Percentiles rank a stretch among this genome's conserved stretches.
phyloP scores from a whole-genome alignment of 257 asterid species.

The Fraxinus anomala region DNA sequence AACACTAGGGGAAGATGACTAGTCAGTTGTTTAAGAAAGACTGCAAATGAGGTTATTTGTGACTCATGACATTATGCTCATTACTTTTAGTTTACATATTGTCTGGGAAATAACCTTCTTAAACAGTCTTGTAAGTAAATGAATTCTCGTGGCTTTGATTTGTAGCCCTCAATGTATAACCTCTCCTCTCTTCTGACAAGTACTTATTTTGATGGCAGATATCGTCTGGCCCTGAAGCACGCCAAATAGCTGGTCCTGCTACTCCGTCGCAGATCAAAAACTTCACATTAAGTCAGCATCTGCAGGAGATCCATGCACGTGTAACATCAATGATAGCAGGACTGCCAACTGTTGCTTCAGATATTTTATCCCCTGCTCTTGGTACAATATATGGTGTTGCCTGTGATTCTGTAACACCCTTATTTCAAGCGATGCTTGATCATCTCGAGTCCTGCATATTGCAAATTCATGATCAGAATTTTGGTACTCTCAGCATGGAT shows the following conservation, averaged over 20 bases:
- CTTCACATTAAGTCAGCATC: slow-evolving; percentile 81
- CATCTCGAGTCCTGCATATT: slow-evolving; percentile 83
- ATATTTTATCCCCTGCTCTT: slow-evolving; percentile 76
- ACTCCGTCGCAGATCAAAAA: slow-evolving; percentile 84
- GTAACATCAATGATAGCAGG: slow-evolving; percentile 58
- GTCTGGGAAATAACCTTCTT: not conserved
- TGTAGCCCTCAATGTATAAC: not conserved
- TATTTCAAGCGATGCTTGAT: slow-evolving; percentile 92
- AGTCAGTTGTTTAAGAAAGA: not conserved
- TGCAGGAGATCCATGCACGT: slow-evolving; percentile 85
- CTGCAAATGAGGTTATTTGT: not conserved
- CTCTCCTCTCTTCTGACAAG: not conserved
- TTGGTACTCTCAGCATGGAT: slow-evolving; percentile 71
- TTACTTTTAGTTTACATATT: too few species aligned
- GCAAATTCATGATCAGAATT: slow-evolving; percentile 91
- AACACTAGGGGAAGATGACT: not conserved
- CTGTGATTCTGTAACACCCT: slow-evolving; percentile 83
- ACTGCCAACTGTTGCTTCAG: slow-evolving; percentile 74
- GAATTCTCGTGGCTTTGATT: not conserved
- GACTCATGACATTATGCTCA: not conserved
- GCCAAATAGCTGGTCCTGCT: slow-evolving; percentile 89
- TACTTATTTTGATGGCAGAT: slow-evolving; percentile 48
- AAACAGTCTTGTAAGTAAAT: not conserved
- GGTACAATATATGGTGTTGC: slow-evolving; percentile 83
- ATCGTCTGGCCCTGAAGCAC: slow-evolving; percentile 95